These are phyloP conservation scores for Sclerotinia nivalis DNA, from an alignment of 2,329 filamentous ascomycete species.

Conservation along the genomic window DNA sequence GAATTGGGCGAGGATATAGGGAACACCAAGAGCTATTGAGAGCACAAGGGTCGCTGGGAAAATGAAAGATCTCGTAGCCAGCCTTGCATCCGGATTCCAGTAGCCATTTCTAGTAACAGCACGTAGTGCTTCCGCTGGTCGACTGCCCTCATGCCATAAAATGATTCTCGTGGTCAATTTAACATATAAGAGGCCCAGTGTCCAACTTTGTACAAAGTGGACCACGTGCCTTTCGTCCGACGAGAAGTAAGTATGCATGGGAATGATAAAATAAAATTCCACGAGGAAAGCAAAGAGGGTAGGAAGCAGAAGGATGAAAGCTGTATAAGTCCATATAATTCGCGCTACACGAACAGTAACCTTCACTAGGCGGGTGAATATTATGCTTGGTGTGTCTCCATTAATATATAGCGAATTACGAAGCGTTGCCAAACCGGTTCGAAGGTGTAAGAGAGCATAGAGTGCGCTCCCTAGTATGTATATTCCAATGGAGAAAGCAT, in stretches of 20 bases:
- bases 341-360: conserved; percentile 38
- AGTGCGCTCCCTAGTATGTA: conserved; percentile 72
- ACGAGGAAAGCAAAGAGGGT: conserved; percentile 76
- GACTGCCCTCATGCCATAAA: conserved; percentile 66
- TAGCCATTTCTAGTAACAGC: conserved; percentile 75
- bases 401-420: conserved; percentile 36
- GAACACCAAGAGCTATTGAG: conserved; percentile 60
- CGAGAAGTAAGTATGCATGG: conserved; percentile 51
- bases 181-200: conserved; percentile 84
- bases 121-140: conserved; percentile 71
- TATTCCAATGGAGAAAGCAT: conserved; percentile 89
- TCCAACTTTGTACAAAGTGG: conserved; percentile 91
- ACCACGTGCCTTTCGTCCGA: conserved; percentile 63
- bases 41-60: conserved; percentile 70
- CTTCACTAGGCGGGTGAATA: conserved; percentile 31
- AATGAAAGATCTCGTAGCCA: conserved; percentile 86
- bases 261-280: conserved; percentile 86
- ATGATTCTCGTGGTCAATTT: conserved; percentile 74
- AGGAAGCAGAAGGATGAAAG: conserved; percentile 77
- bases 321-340: conserved; percentile 72
- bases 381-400: conserved; percentile 36
- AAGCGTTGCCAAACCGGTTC: conserved; percentile 40
- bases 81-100: conserved; percentile 71
- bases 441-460: conserved; percentile 60
- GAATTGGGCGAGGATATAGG: conserved; percentile 59